A percentile compares a stretch with the other conserved stretches of the same genome.
phyloP scores from a whole-genome alignment of 805 yeast species.

The Nakazawaea ishiwadae region DNA sequence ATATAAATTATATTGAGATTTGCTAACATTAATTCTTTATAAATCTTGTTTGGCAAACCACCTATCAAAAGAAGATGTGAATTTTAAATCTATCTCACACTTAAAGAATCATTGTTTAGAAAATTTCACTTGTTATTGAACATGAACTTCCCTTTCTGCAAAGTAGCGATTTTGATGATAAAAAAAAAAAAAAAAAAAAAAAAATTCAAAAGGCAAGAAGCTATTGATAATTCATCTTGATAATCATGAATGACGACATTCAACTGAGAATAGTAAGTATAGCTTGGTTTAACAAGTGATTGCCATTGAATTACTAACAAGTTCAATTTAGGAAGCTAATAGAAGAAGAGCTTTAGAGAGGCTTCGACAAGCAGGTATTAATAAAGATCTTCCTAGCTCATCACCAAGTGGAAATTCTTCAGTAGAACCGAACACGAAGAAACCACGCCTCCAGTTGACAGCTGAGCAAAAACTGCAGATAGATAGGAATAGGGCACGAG shows the following conservation, averaged over 20 bases:
- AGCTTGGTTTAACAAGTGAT: too few species aligned
- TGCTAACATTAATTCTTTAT: too few species aligned
- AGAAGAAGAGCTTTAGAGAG: conserved; percentile 59
- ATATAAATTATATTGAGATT: too few species aligned
- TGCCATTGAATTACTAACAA: conserved; percentile 2
- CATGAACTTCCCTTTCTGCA: too few species aligned
- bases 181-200: neutral
- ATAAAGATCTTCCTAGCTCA: conserved; percentile 6
- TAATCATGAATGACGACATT: conserved; percentile 15
- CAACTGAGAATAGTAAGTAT: conserved; percentile 24
- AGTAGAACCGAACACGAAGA: neutral
- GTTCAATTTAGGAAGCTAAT: conserved; percentile 53
- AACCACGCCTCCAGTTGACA: conserved; percentile 29
- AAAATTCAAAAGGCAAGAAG: neutral
- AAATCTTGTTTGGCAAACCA: too few species aligned
- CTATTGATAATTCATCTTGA: neutral
- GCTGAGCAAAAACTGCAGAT: conserved; percentile 45
- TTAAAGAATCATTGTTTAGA: too few species aligned
- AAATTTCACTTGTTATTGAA: too few species aligned
- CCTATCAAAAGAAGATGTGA: too few species aligned
- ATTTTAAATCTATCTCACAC: too few species aligned
- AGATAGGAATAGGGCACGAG: conserved; percentile 49
- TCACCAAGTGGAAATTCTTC: neutral
- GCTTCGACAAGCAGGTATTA: conserved; percentile 38
- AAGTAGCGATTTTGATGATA: too few species aligned